A percentile compares a stretch with the other conserved stretches of the same genome.
Conservation (phyloP, 2,329 filamentous ascomycete genomes). For the Aspergillus pseudoterreus region DNA sequence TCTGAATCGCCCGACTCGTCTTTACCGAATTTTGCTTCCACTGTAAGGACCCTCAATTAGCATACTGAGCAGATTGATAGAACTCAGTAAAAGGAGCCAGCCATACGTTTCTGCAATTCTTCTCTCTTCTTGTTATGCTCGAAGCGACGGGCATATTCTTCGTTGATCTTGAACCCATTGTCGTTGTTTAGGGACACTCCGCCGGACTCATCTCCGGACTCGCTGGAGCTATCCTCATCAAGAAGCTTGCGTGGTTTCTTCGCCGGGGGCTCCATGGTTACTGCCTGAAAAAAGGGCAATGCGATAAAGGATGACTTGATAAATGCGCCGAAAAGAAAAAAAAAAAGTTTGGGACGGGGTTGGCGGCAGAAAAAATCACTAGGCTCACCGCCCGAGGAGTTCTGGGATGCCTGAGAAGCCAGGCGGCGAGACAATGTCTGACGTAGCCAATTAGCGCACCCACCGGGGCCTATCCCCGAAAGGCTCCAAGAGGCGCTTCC, state of each 20-base stretch:
- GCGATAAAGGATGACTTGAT: neutral
- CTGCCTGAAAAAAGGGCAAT: neutral
- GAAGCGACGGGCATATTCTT: slow-evolving; percentile 82
- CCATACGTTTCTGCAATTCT: slow-evolving; percentile 60
- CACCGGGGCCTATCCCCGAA: slow-evolving; percentile 15
- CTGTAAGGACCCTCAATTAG: slow-evolving; percentile 40
- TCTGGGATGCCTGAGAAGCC: slow-evolving; percentile 14
- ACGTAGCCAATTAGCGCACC: slow-evolving; percentile 37
- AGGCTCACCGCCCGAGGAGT: slow-evolving; percentile 21
- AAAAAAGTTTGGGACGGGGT: slow-evolving; percentile 14
- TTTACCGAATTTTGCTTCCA: slow-evolving; percentile 82
- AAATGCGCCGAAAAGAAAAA: slow-evolving; percentile 5
- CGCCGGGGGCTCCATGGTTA: slow-evolving; percentile 39
- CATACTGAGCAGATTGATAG: slow-evolving; percentile 1
- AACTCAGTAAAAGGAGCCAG: slow-evolving; percentile 6
- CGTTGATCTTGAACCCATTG: slow-evolving; percentile 72
- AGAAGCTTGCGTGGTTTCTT: slow-evolving; percentile 40
- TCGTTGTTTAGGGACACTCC: slow-evolving; percentile 34
- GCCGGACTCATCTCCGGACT: slow-evolving; percentile 37
- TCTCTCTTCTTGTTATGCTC: slow-evolving; percentile 98
- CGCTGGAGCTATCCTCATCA: slow-evolving; percentile 39
- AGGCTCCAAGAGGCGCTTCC: slow-evolving; percentile 14
- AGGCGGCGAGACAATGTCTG: slow-evolving; percentile 21
- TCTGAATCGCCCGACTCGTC: slow-evolving; percentile 54
- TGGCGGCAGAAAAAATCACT: slow-evolving; percentile 27